Base-by-base conservation (phyloP, 1,284 basidiomycete species). In the Leucoagaricus sp. region DNA sequence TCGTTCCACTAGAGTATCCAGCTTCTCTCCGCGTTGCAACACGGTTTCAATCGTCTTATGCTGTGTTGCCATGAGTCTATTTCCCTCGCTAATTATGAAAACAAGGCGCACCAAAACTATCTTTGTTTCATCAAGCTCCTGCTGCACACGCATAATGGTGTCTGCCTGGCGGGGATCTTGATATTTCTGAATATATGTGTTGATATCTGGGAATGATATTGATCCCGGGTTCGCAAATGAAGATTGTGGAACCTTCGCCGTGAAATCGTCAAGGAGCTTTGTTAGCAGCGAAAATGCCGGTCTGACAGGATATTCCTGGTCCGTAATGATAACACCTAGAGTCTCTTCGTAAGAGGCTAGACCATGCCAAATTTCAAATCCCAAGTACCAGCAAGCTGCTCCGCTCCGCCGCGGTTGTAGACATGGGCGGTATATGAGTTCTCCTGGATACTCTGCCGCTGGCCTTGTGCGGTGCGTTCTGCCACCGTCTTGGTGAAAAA, bases 41-140 rank as follows among this genome's bases (percentile, higher is more conserved):
- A 99, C 96, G 2, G 91, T 93, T 71, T 99, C 97, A 67, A 99
- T 99, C 13, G 97, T 99, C 82, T 99, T 98, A 82, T 99, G 97
- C 93, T 96, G 67, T 45, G 29, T 28, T 60, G 63, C 94, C 94
- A 70, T 98, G 75, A 40, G 99, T 87, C 64, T 41, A 98, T 96
- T 87, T 98, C 99, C 10, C 97, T 99, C 79, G 75, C 70, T 99
- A 96, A 70, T 95, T 89, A 74, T 99, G 96, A 13, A 98, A 96
- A 17, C 26, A 77, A 36, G 28, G 15, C 89, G 61, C 63, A 95
- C 94, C 72, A 98, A 75, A 34, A 99, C 87, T 64, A 99, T 96
- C 88, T 99, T 99, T 7, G 97, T 99, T 79, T 99, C 97, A 70
- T 99, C 97, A 48, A 99, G 75, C 71, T 99, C 97, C 70, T 95